Evolutionary conservation across 768 basidiomycete genomes (phyloP), one percentile per base, ranked within the genome.

Genomic region (Serendipita sp.): DNA sequence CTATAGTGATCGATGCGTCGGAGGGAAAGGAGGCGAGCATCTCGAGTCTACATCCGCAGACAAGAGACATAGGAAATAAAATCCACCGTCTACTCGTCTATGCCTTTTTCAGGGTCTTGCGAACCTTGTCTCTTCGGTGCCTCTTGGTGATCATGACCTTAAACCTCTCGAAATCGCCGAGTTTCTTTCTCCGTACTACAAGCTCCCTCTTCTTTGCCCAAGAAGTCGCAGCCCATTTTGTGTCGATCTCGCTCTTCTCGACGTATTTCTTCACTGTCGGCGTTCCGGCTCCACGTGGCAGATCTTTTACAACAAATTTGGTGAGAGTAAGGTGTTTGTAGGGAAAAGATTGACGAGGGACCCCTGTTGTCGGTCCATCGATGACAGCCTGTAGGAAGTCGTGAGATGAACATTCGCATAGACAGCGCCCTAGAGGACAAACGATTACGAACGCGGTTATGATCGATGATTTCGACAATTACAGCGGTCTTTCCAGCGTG

Each of bases 391-490:
- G 71, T 0, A 62, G 18, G 27, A 18, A 44, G n/a, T 29, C 48
- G 36, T 16, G 62, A 40, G 62, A 23, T 18, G 37, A 45, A 1
- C 23, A 23, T 23, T 23, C 23, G 23, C 23, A 23, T 23, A 23
- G 23, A 23, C 23, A 23, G 23, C 43, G 33, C 33, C 36, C 23
- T 2, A 48, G 11, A 45, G 10, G 52, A 53, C 3, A 44, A 37
- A 27, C 27, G 50, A 43, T 3, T 18, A 75, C 88, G 66, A 73
- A 96, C 95, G 74, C 94, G 85, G 81, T 93, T 95, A 82, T 98
- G 95, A 83, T 98, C 96, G 68, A 98, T 94, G 76, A 98, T 94
- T 76, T 98, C 93, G 62, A 84, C 86, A 74, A 99, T 94, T 68
- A 92, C 87, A 64, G 96, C 96, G 70, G 96, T 90, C 75, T 86